phyloP scores from a whole-genome alignment of 2,329 filamentous ascomycete species.

The Neopestalotiopsis rosae region DNA sequence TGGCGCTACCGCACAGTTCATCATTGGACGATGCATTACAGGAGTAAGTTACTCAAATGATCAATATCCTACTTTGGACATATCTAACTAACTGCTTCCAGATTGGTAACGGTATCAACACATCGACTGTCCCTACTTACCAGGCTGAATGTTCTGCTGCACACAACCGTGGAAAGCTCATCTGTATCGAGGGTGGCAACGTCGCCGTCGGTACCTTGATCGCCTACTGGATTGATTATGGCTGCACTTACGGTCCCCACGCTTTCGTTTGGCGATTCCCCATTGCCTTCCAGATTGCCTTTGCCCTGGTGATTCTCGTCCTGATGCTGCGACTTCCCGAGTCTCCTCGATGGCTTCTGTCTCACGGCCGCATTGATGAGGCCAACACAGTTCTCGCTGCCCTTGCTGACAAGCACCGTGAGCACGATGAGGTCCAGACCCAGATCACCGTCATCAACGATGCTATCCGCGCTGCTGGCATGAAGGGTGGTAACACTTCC shows the following conservation, averaged over 20 bases:
- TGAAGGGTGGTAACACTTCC: slow-evolving; percentile 34
- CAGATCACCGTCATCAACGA: slow-evolving; percentile 49
- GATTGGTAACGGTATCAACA: slow-evolving; percentile 52
- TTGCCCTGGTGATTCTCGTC: slow-evolving; percentile 48
- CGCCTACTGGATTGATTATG: slow-evolving; percentile 49
- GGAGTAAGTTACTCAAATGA: slow-evolving; percentile 44
- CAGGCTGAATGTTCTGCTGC: slow-evolving; percentile 45
- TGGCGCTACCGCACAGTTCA: slow-evolving; percentile 53
- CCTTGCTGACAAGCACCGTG: slow-evolving; percentile 57
- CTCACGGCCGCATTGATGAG: slow-evolving; percentile 53
- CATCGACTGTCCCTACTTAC: slow-evolving; percentile 44
- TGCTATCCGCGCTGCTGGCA: slow-evolving; percentile 37
- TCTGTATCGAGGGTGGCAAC: slow-evolving; percentile 58
- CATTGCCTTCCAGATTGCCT: slow-evolving; percentile 46
- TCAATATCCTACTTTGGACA: background rate
- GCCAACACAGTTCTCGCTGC: slow-evolving; percentile 57
- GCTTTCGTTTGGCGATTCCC: slow-evolving; percentile 45
- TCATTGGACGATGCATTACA: slow-evolving; percentile 54
- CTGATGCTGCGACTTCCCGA: slow-evolving; percentile 54
- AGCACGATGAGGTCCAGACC: slow-evolving; percentile 46
- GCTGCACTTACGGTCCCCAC: slow-evolving; percentile 38
- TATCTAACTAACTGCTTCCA: background rate
- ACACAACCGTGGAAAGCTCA: slow-evolving; percentile 63
- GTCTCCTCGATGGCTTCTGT: slow-evolving; percentile 55
- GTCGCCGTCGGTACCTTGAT: slow-evolving; percentile 49